Percentiles rank a stretch among this genome's conserved stretches.
Evolutionary conservation across 371 early-diverging fungal species (phyloP).

Genomic region (Mycotypha africana): DNA sequence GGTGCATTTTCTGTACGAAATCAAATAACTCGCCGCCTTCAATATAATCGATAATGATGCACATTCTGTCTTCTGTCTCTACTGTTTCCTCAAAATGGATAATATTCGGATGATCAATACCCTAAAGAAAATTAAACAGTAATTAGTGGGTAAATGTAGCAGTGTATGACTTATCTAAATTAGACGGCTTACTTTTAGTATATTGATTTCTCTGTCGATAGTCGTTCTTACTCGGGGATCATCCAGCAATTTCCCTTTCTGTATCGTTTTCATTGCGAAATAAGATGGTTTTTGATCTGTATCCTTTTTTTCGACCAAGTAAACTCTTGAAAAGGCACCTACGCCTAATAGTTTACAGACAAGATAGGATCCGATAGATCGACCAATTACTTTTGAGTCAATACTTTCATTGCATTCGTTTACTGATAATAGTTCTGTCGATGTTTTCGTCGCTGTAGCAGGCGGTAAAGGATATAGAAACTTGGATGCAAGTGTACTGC

Average conservation of each 20-base stretch:
- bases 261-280: constrained; percentile 39
- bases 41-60: constrained; percentile 63
- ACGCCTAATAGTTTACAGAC: constrained; percentile 30
- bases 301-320: constrained; percentile 20
- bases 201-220: constrained; percentile 42
- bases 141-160: too few relatives aligned
- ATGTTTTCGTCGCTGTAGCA: too few relatives aligned
- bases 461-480: too few relatives aligned
- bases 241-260: constrained; percentile 27
- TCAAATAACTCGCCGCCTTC: constrained; percentile 66
- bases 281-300: constrained; percentile 5
- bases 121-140: constrained; percentile 16
- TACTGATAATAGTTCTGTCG: background rate
- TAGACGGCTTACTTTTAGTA: constrained; percentile 28
- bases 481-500: constrained; percentile 13
- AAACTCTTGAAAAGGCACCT: constrained; percentile 47
- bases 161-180: background rate
- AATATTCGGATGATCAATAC: constrained; percentile 63
- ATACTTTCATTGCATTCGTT: too few relatives aligned
- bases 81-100: constrained; percentile 68
- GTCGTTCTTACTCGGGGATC: constrained; percentile 40
- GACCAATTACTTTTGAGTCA: constrained; percentile 19
- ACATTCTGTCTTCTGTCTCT: constrained; percentile 56
- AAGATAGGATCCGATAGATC: constrained; percentile 27
- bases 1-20: constrained; percentile 47